A percentile compares a stretch with the other conserved stretches of the same genome.
Evolutionary conservation across 2,329 filamentous ascomycete species (phyloP).

Genomic region (Penicillium sp.): DNA sequence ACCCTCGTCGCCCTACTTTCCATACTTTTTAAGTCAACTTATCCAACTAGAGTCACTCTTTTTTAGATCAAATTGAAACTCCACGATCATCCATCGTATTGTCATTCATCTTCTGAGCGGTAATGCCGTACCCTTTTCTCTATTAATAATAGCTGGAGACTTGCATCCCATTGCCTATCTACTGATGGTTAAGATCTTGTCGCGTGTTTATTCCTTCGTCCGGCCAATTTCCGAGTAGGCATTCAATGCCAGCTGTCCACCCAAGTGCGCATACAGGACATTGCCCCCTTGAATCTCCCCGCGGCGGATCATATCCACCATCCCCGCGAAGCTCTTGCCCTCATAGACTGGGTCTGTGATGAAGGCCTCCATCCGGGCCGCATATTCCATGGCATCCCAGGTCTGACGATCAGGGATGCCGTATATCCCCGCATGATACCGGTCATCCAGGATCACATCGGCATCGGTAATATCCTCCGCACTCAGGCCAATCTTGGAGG

Average conservation of each 20-base stretch:
- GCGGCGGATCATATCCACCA: constrained; percentile 65
- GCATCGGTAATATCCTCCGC: constrained; percentile 59
- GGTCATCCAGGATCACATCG: constrained; percentile 62
- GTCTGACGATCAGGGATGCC: constrained; percentile 65
- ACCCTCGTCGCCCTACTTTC: neutral
- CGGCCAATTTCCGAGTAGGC: constrained; percentile 56
- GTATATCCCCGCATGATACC: constrained; percentile 67
- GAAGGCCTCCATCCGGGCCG: constrained; percentile 66
- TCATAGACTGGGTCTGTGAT: constrained; percentile 75
- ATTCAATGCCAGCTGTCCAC: constrained; percentile 67
- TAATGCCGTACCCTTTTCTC: too few species aligned
- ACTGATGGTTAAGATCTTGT: too few species aligned
- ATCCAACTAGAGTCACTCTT: constrained; percentile 31
- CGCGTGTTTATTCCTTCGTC: constrained; percentile 19
- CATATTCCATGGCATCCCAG: constrained; percentile 66
- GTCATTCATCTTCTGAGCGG: too few species aligned
- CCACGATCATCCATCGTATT: too few species aligned
- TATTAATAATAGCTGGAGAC: too few species aligned
- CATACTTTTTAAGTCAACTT: neutral
- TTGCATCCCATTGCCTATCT: too few species aligned
- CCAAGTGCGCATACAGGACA: constrained; percentile 68
- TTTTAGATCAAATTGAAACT: too few species aligned
- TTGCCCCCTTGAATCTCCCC: constrained; percentile 63
- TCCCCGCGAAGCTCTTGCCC: constrained; percentile 69
- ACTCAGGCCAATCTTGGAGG: constrained; percentile 58